Evolutionary conservation across 768 basidiomycete genomes (phyloP), one percentile per base, ranked within the genome.

Genomic region (Boletus rufocinnamomeus): DNA sequence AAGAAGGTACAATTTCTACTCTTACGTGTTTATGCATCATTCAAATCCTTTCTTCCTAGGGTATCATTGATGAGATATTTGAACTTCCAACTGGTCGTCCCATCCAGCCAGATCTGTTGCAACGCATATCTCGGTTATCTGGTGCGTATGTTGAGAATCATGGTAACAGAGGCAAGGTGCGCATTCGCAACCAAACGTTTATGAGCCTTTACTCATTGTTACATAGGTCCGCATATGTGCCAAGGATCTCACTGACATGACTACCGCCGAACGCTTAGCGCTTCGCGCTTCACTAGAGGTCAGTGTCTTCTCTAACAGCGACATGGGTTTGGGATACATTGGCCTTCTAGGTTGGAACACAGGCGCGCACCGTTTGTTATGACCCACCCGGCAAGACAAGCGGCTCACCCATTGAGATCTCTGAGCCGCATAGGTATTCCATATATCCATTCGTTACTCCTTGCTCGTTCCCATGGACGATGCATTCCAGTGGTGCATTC

Each of bases 41-140:
- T 53, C 28, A 32, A 49, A 48, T 44, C 3, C 45, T 14, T 38
- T 32, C 0, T 16, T 45, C 21, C 14, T 16, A 74, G 74, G 63
- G 56, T 52, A 66, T 72, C 47, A 62, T 64, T 19, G 69, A 76
- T 44, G 75, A 77, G 28, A 71, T 64, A 27, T 67, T 74, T 41
- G 71, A 75, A 54, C 71, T 87, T 16, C 85, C 86, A 11, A 72
- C 78, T 5, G 68, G 73, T 28, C 66, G 65, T 45, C 70, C 74
- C n/a, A 64, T 89, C 41, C 73, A 70, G 1, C 64, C 73, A 11
- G 80, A 82, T 54, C 60, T 84, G n/a, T 63, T 87, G 23, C 83
- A 84, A 59, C 79, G 78, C 28, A 83, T 92, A 58, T 92, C 91
- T n/a, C 84, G 87, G 52, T 56, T 83, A 21, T 79, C 87, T 8